These are phyloP conservation scores for Eutypa lata DNA, from an alignment of 2,329 filamentous ascomycete genomes.

Conservation along the genomic window DNA sequence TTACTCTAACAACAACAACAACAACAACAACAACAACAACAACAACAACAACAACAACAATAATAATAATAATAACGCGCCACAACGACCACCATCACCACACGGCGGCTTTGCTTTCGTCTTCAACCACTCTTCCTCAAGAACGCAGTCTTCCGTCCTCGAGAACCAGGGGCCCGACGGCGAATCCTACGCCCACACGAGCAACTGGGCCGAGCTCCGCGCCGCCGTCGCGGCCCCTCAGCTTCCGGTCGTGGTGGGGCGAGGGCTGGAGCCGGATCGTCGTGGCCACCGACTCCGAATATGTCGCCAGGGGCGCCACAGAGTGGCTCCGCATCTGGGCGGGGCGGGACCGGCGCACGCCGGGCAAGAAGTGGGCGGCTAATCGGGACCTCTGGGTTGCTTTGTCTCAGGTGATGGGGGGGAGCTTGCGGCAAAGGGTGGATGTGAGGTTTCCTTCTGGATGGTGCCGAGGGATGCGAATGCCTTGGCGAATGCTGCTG, in stretches of 20 bases:
- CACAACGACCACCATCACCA: too few relatives aligned
- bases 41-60: background rate
- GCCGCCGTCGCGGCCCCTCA: constrained; percentile 46
- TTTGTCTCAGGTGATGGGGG: background rate
- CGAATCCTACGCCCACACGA: constrained; percentile 35
- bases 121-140: background rate
- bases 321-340: constrained; percentile 40
- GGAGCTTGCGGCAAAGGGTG: background rate
- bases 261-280: constrained; percentile 41
- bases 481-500: background rate
- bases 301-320: constrained; percentile 44
- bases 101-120: background rate
- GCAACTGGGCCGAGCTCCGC: constrained; percentile 51
- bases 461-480: background rate
- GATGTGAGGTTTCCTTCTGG: background rate
- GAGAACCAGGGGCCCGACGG: constrained; percentile 37
- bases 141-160: constrained; percentile 26
- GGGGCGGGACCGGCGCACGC: constrained; percentile 40
- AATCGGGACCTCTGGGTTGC: constrained; percentile 48
- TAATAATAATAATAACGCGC: too few relatives aligned
- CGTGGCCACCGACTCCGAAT: constrained; percentile 51
- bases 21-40: background rate
- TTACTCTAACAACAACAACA: background rate
- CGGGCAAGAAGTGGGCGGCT: constrained; percentile 31
- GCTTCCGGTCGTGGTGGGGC: constrained; percentile 36